Evolutionary conservation across 495 filamentous ascomycete genomes (phyloP).

Genomic region (Diplogelasinospora grovesii): DNA sequence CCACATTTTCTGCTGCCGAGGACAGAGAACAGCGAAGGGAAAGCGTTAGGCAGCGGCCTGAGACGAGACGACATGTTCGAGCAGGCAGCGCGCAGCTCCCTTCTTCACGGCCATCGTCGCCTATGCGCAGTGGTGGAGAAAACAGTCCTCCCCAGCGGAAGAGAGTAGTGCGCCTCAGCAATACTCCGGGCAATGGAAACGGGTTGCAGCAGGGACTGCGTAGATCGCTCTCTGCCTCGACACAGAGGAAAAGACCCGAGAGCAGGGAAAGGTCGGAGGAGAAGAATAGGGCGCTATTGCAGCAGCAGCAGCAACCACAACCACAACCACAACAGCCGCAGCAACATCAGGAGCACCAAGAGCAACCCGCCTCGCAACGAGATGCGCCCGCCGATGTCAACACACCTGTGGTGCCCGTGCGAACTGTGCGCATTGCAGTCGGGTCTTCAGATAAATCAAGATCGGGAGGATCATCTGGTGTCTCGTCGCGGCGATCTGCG

Average conservation of each 20-base stretch:
- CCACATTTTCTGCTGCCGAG: slow-evolving; percentile 20
- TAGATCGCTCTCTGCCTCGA: slow-evolving; percentile 30
- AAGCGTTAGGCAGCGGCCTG: slow-evolving; percentile 11
- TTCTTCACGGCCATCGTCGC: slow-evolving; percentile 30
- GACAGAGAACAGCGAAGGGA: slow-evolving; percentile 11
- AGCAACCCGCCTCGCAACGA: slow-evolving; percentile 9
- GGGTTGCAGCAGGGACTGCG: slow-evolving; percentile 28
- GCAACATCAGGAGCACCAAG: slow-evolving; percentile 20
- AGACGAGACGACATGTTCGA: slow-evolving; percentile 32
- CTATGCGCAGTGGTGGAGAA: slow-evolving; percentile 29
- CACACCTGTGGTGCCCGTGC: slow-evolving; percentile 58
- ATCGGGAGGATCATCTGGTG: slow-evolving; percentile 36
- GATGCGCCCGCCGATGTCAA: slow-evolving; percentile 43
- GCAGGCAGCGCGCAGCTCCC: slow-evolving; percentile 30
- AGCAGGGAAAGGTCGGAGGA: slow-evolving; percentile 28
- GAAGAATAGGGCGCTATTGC: slow-evolving; percentile 22
- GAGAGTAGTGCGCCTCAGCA: slow-evolving; percentile 55
- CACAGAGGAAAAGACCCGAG: slow-evolving; percentile 28
- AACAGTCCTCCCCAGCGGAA: slow-evolving; percentile 35
- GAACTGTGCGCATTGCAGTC: slow-evolving; percentile 55
- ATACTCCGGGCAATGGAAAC: slow-evolving; percentile 21
- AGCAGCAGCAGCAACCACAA: slow-evolving; percentile 1
- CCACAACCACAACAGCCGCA: too few relatives aligned
- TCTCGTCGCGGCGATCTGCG: slow-evolving; percentile 26
- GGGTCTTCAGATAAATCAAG: slow-evolving; percentile 34